phyloP scores from a whole-genome alignment of 305 asterid species.

The Rubia occidens region DNA sequence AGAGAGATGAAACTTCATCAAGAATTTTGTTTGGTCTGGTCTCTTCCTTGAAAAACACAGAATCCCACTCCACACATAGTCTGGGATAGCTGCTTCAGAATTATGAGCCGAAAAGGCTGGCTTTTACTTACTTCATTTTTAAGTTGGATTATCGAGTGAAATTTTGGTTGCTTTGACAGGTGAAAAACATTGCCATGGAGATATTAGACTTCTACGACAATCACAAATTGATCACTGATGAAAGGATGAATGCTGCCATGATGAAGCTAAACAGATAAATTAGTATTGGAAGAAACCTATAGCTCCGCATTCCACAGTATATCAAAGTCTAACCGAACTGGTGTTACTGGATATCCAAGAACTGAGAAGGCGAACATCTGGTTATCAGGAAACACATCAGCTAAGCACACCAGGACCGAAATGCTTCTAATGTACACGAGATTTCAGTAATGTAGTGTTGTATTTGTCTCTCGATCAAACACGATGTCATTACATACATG shows the following conservation, averaged over 20 bases:
- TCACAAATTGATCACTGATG: conserved; percentile 69
- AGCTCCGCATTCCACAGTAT: neutral
- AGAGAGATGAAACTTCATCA: conserved; percentile 1
- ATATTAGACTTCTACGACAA: conserved; percentile 75
- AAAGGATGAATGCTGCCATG: conserved; percentile 55
- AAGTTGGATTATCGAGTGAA: neutral
- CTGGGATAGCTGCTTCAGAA: too few species aligned
- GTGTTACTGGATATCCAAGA: neutral
- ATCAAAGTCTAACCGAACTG: neutral
- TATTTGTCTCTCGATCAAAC: neutral
- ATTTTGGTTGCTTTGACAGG: conserved; percentile 37
- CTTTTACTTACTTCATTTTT: neutral
- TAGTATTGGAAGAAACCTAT: neutral
- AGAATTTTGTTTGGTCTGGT: neutral
- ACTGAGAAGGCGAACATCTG: neutral
- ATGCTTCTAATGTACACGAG: neutral
- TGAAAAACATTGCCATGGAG: conserved; percentile 94
- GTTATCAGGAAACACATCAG: neutral
- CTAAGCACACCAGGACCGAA: neutral
- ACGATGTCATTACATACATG: neutral
- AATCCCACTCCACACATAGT: too few species aligned
- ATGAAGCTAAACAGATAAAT: conserved; percentile 49
- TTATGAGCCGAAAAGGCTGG: neutral
- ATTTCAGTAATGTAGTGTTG: neutral
- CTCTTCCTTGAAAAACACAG: too few species aligned